Evolutionary conservation across 225 moss, liverwort and hornwort genomes (phyloP), one percentile per base, ranked within the genome.

Genomic region (Pleurozium schreberi): DNA sequence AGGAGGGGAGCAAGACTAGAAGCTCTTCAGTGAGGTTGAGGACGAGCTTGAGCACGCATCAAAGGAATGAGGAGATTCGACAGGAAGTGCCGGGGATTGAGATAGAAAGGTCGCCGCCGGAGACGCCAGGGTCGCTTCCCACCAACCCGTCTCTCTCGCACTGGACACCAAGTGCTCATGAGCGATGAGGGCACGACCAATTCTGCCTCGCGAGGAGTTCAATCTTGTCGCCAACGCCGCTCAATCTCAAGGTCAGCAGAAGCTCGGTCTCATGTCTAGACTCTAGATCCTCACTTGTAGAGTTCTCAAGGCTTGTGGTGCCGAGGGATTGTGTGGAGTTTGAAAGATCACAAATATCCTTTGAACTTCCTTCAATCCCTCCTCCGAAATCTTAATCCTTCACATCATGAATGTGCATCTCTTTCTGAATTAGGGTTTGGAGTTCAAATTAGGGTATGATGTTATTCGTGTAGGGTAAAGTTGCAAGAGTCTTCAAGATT

Each of bases 121-220:
- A 57, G 6, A 89, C 91, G 59, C 87, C 87, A 4, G 53, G 50
- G 5, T 28, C 90, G 18, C 90, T 92, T 49, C 88, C 91, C 13
- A 26, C 88, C 23, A 93, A 89, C 61, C 93, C 55, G 12, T 91
- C 93, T 27, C 93, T 93, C 67, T 90, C 92, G 38, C 91, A 91
- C 81, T 91, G 91, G 91, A 93, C 89, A 20, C 91, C 91, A 65
- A 58, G 49, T 22, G 28, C 82, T n/a, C 68, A 92, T 31, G 71
- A 90, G 60, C 89, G 91, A 86, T 91, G 81, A 92, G 59, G 28
- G 13, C 21, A 53, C 47, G 38, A 33, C 14, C 75, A 40, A 31
- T 50, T 49, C 62, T 7, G 19, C 14, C 62, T 59, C 45, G 36
- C n/a, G 4, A 18, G 59, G 13, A 75, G 38, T 62, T 86, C 20